phyloP scores from a whole-genome alignment of 768 basidiomycete species.

The Butyriboletus loyo region DNA sequence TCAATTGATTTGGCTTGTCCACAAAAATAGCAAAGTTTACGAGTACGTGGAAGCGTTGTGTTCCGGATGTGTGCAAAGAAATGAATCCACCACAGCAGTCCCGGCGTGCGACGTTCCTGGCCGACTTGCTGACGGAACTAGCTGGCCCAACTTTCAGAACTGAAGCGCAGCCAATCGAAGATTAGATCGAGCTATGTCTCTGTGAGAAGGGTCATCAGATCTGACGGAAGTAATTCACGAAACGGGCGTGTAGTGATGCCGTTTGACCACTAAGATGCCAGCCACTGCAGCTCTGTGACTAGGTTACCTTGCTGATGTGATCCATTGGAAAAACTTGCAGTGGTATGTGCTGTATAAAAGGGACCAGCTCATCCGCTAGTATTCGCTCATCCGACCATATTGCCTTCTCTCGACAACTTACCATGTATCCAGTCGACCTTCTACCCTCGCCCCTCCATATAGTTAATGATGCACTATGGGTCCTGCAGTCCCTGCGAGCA shows the following conservation, averaged over 20 bases:
- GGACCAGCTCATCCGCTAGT: neutral
- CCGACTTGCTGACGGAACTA: conserved; percentile 12
- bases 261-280: conserved; percentile 26
- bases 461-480: conserved; percentile 44
- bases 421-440: conserved; percentile 35
- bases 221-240: conserved; percentile 19
- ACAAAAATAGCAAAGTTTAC: conserved; percentile 12
- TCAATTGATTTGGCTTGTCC: conserved; percentile 8
- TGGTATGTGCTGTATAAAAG: conserved; percentile 34
- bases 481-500: conserved; percentile 44
- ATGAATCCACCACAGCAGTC: conserved; percentile 14
- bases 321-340: conserved; percentile 26
- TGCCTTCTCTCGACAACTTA: conserved; percentile 2
- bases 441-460: conserved; percentile 55
- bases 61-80: conserved; percentile 9
- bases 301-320: conserved; percentile 33
- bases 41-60: conserved; percentile 1
- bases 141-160: conserved; percentile 15
- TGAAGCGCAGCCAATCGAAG: conserved; percentile 21
- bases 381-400: conserved; percentile 7
- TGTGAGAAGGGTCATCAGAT: conserved; percentile 24
- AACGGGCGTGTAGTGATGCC: conserved; percentile 27
- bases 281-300: conserved; percentile 33
- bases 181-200: conserved; percentile 17
- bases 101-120: conserved; percentile 23